phyloP scores from a whole-genome alignment of 2,329 filamentous ascomycete genomes.

The Metarhizium sp. region DNA sequence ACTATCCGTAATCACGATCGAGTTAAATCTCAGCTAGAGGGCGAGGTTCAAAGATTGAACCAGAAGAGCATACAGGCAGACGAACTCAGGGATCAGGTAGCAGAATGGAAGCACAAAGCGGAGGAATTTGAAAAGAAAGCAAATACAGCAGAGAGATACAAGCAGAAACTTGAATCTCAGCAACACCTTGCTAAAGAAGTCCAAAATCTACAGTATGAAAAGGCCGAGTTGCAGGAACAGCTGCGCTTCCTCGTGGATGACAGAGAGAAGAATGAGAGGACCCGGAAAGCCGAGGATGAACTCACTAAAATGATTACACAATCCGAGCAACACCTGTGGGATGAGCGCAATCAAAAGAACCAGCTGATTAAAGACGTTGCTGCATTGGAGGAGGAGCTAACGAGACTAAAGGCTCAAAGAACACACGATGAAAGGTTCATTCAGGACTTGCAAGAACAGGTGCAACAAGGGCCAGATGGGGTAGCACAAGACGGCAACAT shows the following conservation, averaged over 20 bases:
- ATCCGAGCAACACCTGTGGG: constrained; percentile 32
- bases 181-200: constrained; percentile 47
- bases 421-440: constrained; percentile 44
- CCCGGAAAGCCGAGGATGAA: constrained; percentile 28
- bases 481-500: constrained; percentile 12
- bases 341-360: constrained; percentile 35
- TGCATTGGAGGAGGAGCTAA: constrained; percentile 36
- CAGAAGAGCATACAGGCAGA: constrained; percentile 38
- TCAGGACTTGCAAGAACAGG: constrained; percentile 50
- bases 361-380: constrained; percentile 35
- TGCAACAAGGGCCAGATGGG: constrained; percentile 27
- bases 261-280: constrained; percentile 22
- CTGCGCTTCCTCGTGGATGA: constrained; percentile 28
- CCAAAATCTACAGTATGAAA: constrained; percentile 43
- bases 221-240: constrained; percentile 42
- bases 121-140: constrained; percentile 52
- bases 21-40: constrained; percentile 44
- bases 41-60: constrained; percentile 38
- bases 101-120: constrained; percentile 49
- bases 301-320: constrained; percentile 31
- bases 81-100: constrained; percentile 48
- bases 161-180: constrained; percentile 51
- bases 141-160: constrained; percentile 52
- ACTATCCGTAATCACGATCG: constrained; percentile 25
- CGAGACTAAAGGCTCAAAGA: constrained; percentile 36